Base-by-base conservation (phyloP, 202 grass and related monocot species). In the Panicum virgatum region DNA sequence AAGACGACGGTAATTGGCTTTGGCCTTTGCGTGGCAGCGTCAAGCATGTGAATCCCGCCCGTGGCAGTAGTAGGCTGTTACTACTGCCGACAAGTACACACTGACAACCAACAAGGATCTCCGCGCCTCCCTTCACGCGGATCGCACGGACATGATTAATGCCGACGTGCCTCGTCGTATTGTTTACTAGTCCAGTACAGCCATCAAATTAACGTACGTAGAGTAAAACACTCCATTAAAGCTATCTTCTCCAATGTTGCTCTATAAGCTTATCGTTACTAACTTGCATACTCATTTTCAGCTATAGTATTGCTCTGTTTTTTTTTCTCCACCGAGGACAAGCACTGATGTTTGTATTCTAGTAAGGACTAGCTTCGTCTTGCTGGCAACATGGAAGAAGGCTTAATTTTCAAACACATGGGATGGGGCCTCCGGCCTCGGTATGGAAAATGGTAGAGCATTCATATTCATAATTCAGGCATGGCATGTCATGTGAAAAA, bases 111-210 rank as follows among this genome's bases (percentile, higher is more conserved):
- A 26, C 11, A 40, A 13, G 15, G 34, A 59, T 37, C 51, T n/a
- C n/a, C 5, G 18, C 20, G 7, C 8, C 13, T 42, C 53, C 23
- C 6, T 22, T 77, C 75, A 77, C 59, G 42, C 18, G 58, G 59
- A 77, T 48, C 42, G 59, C 58, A 77, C 58, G 26, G 25, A 5
- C 42, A 63, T 12, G 40, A 63, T 46, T 36, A 77, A 62, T 69
- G 66, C n/a, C 39, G 5, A 13, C 66, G 34, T 39, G 18, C 36
- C n/a, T n/a, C n/a, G 34, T n/a, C 9, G 18, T 10, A 39, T 50
- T 50, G 19, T 52, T 66, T 39, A n/a, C 51, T 22, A n/a, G 2
- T 1, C 3, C 3, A 34, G 32, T 23, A 7, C 36, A 66, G 20
- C 37, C 4, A 23, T 42, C 20, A 42, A 42, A 66, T 34, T 13